These are phyloP conservation scores for Grammothele lineata DNA, from an alignment of 768 basidiomycete species.

Conservation along the genomic window DNA sequence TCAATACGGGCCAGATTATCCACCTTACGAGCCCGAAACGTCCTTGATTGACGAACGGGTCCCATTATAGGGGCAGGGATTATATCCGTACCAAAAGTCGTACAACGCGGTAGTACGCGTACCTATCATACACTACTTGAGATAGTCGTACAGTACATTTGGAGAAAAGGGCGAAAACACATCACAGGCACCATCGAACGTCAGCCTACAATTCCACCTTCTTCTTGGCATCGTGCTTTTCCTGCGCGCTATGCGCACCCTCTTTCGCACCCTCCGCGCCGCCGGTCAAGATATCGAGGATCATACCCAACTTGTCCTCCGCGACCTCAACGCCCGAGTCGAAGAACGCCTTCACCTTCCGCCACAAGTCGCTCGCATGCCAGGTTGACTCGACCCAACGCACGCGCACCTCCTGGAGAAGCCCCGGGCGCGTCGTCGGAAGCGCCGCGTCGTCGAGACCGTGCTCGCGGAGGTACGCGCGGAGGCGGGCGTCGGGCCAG, in stretches of 20 bases:
- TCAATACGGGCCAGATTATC: too few species aligned
- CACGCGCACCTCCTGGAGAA: conserved; percentile 79
- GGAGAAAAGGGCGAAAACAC: too few species aligned
- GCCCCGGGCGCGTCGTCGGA: conserved; percentile 63
- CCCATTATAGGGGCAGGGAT: too few species aligned
- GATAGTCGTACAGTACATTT: too few species aligned
- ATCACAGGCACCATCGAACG: too few species aligned
- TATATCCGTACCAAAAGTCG: too few species aligned
- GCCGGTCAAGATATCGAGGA: conserved; percentile 41
- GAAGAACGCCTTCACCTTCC: conserved; percentile 61
- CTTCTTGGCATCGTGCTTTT: conserved; percentile 15
- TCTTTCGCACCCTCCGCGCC: conserved; percentile 28
- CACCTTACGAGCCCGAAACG: too few species aligned
- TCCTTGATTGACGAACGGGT: too few species aligned
- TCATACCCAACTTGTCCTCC: conserved; percentile 66
- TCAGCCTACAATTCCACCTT: conserved; percentile 12
- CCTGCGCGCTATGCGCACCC: conserved; percentile 24
- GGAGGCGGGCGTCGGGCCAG: conserved; percentile 92
- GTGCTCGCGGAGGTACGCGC: conserved; percentile 80
- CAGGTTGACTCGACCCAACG: conserved; percentile 69
- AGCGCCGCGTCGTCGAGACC: conserved; percentile 68
- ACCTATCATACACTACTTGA: too few species aligned
- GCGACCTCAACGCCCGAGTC: conserved; percentile 64
- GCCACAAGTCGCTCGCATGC: conserved; percentile 53
- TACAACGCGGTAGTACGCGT: too few species aligned